Conservation (phyloP, 192 early-diverging fungal genomes). For the Rhizoclosmatium globosum region DNA sequence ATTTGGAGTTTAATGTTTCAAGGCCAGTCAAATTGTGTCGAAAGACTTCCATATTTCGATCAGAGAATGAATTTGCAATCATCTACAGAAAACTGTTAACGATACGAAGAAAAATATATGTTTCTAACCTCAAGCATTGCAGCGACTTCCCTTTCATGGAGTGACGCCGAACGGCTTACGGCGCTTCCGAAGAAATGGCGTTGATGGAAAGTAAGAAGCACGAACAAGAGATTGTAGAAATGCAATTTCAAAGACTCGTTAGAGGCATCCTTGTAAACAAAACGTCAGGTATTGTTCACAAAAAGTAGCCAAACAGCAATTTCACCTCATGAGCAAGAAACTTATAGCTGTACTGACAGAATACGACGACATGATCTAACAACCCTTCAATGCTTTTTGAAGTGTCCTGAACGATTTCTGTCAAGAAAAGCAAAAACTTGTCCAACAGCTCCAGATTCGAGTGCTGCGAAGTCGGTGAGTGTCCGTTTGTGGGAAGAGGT, state of each 20-base stretch:
- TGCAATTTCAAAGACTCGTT: conserved; percentile 23
- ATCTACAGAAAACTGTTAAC: background rate
- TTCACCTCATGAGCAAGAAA: conserved; percentile 35
- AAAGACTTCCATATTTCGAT: conserved; percentile 38
- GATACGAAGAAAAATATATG: background rate
- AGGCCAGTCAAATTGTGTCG: conserved; percentile 35
- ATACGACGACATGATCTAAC: conserved; percentile 22
- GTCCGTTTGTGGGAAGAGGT: background rate
- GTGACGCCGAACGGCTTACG: conserved; percentile 1
- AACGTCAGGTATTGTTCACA: background rate
- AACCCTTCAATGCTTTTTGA: conserved; percentile 32
- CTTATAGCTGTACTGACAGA: conserved; percentile 22
- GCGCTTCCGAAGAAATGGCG: conserved; percentile 34
- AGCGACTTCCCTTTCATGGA: conserved; percentile 25
- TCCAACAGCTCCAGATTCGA: conserved; percentile 7
- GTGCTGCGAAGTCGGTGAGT: background rate
- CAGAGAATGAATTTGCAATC: conserved; percentile 35
- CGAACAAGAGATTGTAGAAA: conserved; percentile 32
- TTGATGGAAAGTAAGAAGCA: conserved; percentile 31
- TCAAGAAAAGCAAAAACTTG: conserved; percentile 37
- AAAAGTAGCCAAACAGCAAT: background rate
- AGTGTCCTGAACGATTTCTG: conserved; percentile 25
- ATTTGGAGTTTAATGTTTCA: conserved; percentile 22
- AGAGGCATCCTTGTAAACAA: conserved; percentile 2
- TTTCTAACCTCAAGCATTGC: conserved; percentile 26